Conservation (phyloP, 371 early-diverging fungal genomes). For the Mucor plumbeus region DNA sequence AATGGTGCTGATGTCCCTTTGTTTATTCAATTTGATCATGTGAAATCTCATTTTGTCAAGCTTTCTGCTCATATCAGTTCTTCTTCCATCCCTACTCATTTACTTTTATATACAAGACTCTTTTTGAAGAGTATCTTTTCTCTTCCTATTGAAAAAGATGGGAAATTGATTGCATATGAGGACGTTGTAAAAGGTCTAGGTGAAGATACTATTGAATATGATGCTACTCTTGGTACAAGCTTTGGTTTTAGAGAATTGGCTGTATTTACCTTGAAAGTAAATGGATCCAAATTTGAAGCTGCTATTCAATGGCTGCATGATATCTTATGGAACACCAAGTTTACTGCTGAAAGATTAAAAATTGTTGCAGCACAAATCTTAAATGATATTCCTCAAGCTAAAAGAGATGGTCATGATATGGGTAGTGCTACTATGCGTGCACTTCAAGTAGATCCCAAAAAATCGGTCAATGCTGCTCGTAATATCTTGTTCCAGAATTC, state of each 20-base stretch:
- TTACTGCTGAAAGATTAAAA: constrained; percentile 64
- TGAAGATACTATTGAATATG: constrained; percentile 63
- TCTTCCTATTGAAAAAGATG: constrained; percentile 57
- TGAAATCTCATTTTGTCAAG: constrained; percentile 65
- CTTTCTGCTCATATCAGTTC: constrained; percentile 57
- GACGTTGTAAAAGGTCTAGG: constrained; percentile 63
- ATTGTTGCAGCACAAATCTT: constrained; percentile 63
- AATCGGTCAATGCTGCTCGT: constrained; percentile 56
- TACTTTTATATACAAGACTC: constrained; percentile 63
- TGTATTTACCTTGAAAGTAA: constrained; percentile 56
- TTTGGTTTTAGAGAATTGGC: constrained; percentile 57
- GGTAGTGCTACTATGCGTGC: constrained; percentile 52
- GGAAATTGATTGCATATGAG: constrained; percentile 53
- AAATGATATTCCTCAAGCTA: constrained; percentile 67
- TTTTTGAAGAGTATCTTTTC: constrained; percentile 66
- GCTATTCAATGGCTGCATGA: constrained; percentile 67
- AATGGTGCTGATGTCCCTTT: constrained; percentile 54
- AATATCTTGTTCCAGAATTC: constrained; percentile 57
- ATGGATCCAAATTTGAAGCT: constrained; percentile 55
- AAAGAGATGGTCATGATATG: constrained; percentile 69
- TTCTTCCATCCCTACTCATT: constrained; percentile 50
- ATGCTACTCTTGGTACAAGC: constrained; percentile 53
- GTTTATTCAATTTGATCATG: constrained; percentile 71
- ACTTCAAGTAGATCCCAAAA: constrained; percentile 54
- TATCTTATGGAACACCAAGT: constrained; percentile 67